phyloP scores from a whole-genome alignment of 257 asterid species.

The Nicotiana tomentosiformis region DNA sequence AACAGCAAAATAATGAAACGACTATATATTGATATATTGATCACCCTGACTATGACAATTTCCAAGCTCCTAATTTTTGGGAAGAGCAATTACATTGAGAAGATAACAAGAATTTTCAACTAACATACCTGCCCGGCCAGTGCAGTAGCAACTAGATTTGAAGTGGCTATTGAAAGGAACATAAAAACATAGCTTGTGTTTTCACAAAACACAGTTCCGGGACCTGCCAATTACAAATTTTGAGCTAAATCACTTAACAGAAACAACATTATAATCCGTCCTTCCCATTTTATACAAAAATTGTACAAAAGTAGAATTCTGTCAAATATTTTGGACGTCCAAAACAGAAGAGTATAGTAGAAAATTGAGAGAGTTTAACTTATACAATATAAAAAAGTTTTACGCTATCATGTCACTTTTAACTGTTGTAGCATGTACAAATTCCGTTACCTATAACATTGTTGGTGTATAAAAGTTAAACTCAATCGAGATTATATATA shows the following conservation, averaged over 20 bases:
- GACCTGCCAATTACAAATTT: conserved; percentile 49
- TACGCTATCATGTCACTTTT: no score
- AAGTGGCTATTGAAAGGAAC: conserved; percentile 96
- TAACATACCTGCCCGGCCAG: conserved; percentile 70
- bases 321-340: neutral
- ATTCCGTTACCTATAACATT: no score
- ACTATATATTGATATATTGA: neutral
- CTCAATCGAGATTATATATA: neutral
- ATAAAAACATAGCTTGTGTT: conserved; percentile 75
- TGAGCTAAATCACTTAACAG: neutral
- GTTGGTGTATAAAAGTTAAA: no score
- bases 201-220: conserved; percentile 89
- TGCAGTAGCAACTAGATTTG: conserved; percentile 91
- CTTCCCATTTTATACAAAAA: neutral
- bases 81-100: neutral
- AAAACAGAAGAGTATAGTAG: neutral
- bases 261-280: neutral
- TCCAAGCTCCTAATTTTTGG: neutral
- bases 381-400: no score
- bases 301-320: neutral
- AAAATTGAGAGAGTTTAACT: neutral
- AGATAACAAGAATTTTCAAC: neutral
- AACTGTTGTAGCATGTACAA: no score
- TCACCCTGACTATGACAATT: neutral
- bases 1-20: neutral